Evolutionary conservation across 2,329 filamentous ascomycete genomes (phyloP), one percentile per base, ranked within the genome.

Genomic region (Monosporascus cannonballus): DNA sequence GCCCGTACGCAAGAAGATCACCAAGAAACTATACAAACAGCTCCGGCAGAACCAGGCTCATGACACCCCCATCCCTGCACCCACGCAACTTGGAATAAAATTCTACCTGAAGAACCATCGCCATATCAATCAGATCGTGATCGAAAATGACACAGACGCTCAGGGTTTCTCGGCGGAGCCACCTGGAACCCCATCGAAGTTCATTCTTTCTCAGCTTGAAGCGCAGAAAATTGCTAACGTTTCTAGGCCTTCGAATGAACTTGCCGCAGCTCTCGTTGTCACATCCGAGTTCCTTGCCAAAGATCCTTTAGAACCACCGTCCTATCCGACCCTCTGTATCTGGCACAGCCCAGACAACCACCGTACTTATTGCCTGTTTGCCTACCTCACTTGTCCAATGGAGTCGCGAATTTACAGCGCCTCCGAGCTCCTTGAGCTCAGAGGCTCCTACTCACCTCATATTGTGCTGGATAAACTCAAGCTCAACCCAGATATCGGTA

Each of bases 391-490:
- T 47, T 50, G 63, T 62, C 63, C 64, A 51, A 79, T 80, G 77
- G 65, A 66, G 51, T 66, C 69, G 14, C 69, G 67, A 44, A 71
- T 61, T 11, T 80, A 80, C 58, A 71, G 69, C 8, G 63, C 73
- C 49, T 61, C 65, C 37, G 74, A 80, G 62, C 68, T 80, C n/a
- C 64, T 79, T 45, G 67, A 64, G 52, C 65, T 79, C 39, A 67
- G 69, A 37, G 63, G 47, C 22, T 46, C 52, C 1, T 44, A 56
- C 9, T 39, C 53, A 39, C 50, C 54, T 15, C 42, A 51, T 9
- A n/a, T 27, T 4, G 30, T 59, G 17, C 27, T 62, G 5, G 50
- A 55, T 11, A 62, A 52, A 25, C 55, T 66, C 36, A 58, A 61
- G 37, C 25, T 57, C 15, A 71, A 77, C 51, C 54, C 62, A 3